Base-by-base conservation (phyloP, 106 monocot genomes). In the Phalaenopsis aphrodite region DNA sequence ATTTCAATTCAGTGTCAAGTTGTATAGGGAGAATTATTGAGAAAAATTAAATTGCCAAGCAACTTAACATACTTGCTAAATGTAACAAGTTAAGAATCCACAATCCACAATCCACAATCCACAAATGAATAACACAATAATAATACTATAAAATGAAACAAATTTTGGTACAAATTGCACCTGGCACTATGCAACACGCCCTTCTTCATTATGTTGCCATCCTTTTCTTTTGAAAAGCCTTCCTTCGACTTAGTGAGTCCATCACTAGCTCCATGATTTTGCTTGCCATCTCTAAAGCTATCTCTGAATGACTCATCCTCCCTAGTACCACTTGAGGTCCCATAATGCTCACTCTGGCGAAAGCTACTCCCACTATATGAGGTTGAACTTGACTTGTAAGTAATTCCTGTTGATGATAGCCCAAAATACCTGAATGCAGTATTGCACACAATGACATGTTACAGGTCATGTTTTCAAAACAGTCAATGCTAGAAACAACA, bases 321-420 rank as follows among this genome's bases (percentile, higher is more conserved):
- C 65, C 42, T 90, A 69, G 83, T 78, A 77, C 84, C 78, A 64
- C 90, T 79, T 56, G 85, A 66, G 36, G 86, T 84, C 64, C 91
- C 88, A 84, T 90, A 93, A 43, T 67, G 61, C 74, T 86, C 83
- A 83, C 75, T 85, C 83, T 41, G 58, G 18, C 73, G 61, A 78
- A 75, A 88, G 49, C 72, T 82, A 64, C 78, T 85, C 45, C 84
- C 82, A 55, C 83, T 82, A 81, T 78, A 87, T 42, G 97, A 92
- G 61, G 85, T 21, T 77, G 85, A 80, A 78, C 89, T 90, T 80
- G 97, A 92, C 75, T 91, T 98, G 72, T 81, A 87, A 30, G 90
- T 86, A 43, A 97, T 84, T 79, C 92, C 97, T 73, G 87, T 86
- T 73, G 97, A 98, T 10, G 97, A 98, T 36, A 98, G 85, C 42